These are phyloP conservation scores for Cornus controversa DNA, from an alignment of 148 eudicot species.

Conservation along the genomic window DNA sequence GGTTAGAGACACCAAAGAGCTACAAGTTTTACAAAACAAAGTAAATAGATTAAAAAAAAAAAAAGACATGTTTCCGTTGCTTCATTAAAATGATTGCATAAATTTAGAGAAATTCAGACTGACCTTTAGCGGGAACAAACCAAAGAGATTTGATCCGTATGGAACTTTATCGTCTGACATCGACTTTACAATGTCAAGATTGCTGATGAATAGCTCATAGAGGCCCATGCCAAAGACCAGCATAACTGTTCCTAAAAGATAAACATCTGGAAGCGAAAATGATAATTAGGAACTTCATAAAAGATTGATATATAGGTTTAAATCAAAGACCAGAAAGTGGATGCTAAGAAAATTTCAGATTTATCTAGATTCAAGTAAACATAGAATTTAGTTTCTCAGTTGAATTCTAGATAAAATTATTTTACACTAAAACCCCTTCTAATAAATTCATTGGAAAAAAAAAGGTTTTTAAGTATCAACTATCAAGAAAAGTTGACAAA, in stretches of 20 bases:
- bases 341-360: slow-evolving; percentile 4
- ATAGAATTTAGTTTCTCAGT: too few relatives aligned
- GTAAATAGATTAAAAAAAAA: neutral
- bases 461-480: too few relatives aligned
- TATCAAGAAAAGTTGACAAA: too few relatives aligned
- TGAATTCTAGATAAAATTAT: too few relatives aligned
- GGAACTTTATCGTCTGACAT: slow-evolving; percentile 29
- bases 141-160: slow-evolving; percentile 73
- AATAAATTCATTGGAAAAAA: too few relatives aligned
- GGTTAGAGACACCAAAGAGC: neutral
- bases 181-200: slow-evolving; percentile 63
- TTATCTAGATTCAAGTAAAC: neutral
- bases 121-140: slow-evolving; percentile 77
- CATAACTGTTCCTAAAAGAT: slow-evolving; percentile 97
- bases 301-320: neutral
- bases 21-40: neutral
- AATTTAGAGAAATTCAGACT: slow-evolving; percentile 3
- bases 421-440: too few relatives aligned
- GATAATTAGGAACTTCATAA: slow-evolving; percentile 3
- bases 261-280: slow-evolving; percentile 55
- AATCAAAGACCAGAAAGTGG: slow-evolving; percentile 6
- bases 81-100: neutral
- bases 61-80: too few relatives aligned
- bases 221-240: slow-evolving; percentile 97
- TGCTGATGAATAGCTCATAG: slow-evolving; percentile 90